Base-by-base conservation (phyloP, 441 rosid genomes). In the Euphorbia corollata region DNA sequence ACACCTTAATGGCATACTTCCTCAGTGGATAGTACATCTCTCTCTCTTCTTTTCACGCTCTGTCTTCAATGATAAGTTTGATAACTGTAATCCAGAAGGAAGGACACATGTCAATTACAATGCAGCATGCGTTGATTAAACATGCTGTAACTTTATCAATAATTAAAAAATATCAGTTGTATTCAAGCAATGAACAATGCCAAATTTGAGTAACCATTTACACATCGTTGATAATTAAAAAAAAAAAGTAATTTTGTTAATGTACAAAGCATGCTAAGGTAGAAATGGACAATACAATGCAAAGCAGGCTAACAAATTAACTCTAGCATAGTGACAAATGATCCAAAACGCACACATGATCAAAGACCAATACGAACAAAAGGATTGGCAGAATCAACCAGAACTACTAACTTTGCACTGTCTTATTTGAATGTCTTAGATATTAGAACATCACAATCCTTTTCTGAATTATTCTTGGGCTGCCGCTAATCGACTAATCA, bases 11-110 rank as follows among this genome's bases (percentile, higher is more conserved):
- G 32, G 75, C 75, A 41, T 67, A 75, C 60, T 70, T 75, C 58
- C 78, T 67, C 61, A 63, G 20, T 6, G 78, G 78, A 45, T 67
- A 75, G 39, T 75, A 71, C 67, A 67, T 71, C 59, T 75, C 75
- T 65, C 75, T 65, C 54, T 63, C 67, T 71, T 71, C 75, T 71
- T 71, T 66, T 75, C 75, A 12, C 75, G 75, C 19, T 71, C 73
- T 3, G 79, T 75, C 73, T 68, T 75, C 70, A 68, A 51, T 6
- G 73, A 75, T n/a, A n/a, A n/a, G n/a, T n/a, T n/a, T n/a, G n/a
- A n/a, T 67, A 61, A 60, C 78, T 75, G 38, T 13, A 70, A 15
- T 12, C 36, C 43, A 71, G 0, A 43, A 20, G 48, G 38, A 23
- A 2, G 10, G 16, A 51, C 2, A 48, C 19, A 27, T 5, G 4